Evolutionary conservation across 2,329 filamentous ascomycete genomes (phyloP), one percentile per base, ranked within the genome.

Genomic region (Nannizziopsis barbatae): DNA sequence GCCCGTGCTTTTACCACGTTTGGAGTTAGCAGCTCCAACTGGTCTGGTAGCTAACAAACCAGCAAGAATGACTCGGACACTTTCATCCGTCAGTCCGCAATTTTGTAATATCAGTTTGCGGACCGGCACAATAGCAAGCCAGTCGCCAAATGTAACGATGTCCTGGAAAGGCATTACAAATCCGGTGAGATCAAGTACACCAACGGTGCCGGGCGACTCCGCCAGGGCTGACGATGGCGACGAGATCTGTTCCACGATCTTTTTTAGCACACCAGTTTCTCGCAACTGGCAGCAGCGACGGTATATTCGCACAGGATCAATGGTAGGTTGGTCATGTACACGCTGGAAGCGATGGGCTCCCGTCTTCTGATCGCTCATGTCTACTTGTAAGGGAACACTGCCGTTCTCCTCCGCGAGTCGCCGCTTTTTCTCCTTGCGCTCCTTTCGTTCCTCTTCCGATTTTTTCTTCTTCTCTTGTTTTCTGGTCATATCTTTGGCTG

Each of bases 391-490:
- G 1, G 89, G 90, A 50, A 95, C 78, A 7, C 79, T 78, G 7
- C 90, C 90, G 62, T 92, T 95, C 50, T 86, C 86, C 61, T 94
- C 86, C 18, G 89, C 90, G 57, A 86, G 79, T 61, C 79, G 80
- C 53, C 87, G 76, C 62, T 86, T 90, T 66, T 86, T 86, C 66
- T 95, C 89, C 63, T 93, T 94, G 47, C 89, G 79, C 52, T 92
- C 86, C 62, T 93, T 94, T 37, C 89, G 76, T 65, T 95, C 90
- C 51, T 90, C 88, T 62, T 95, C 90, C 36, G 86, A 94, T 55
- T 84, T 81, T 71, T 94, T 95, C 69, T 95, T 95, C 73, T 95
- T 95, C 61, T 95, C 89, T 65, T 87, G 92, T 68, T 93, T 95
- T 58, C 81, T 82, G 6, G 73, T 80, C 0, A 68, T 69, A 66